A percentile compares a stretch with the other conserved stretches of the same genome.
Evolutionary conservation across 2,329 filamentous ascomycete genomes (phyloP).

Genomic region (Xylaria sp.): DNA sequence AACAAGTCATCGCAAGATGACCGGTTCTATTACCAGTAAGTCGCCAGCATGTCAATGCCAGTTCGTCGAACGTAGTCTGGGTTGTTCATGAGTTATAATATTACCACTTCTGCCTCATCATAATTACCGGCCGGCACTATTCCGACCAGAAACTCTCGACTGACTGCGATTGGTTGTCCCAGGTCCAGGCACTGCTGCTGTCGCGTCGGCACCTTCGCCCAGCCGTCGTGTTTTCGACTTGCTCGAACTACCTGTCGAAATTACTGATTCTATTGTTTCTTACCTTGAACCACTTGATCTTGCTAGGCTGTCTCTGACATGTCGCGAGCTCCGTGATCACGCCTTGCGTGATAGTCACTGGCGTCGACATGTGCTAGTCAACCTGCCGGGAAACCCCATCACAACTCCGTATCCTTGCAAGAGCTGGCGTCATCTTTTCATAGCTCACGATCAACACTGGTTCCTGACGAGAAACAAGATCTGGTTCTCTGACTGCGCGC

Average conservation of each 20-base stretch:
- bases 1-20: constrained; percentile 10
- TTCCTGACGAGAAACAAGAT: constrained; percentile 74
- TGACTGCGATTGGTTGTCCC: background rate
- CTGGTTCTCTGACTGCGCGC: constrained; percentile 75
- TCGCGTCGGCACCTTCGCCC: constrained; percentile 6
- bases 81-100: background rate
- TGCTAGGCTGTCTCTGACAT: constrained; percentile 53
- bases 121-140: background rate
- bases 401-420: constrained; percentile 51
- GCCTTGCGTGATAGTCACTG: constrained; percentile 65
- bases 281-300: constrained; percentile 63
- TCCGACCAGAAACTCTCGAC: background rate
- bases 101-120: background rate
- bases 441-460: constrained; percentile 74
- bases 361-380: constrained; percentile 62
- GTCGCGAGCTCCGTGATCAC: constrained; percentile 53
- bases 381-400: constrained; percentile 55
- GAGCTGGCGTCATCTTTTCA: constrained; percentile 67
- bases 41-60: background rate
- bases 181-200: background rate
- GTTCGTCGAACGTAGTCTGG: background rate
- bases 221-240: constrained; percentile 30
- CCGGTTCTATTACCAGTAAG: background rate
- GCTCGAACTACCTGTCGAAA: constrained; percentile 63
- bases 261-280: constrained; percentile 66